A percentile compares a stretch with the other conserved stretches of the same genome.
phyloP scores from a whole-genome alignment of 768 basidiomycete genomes.

The Mycena galopus region DNA sequence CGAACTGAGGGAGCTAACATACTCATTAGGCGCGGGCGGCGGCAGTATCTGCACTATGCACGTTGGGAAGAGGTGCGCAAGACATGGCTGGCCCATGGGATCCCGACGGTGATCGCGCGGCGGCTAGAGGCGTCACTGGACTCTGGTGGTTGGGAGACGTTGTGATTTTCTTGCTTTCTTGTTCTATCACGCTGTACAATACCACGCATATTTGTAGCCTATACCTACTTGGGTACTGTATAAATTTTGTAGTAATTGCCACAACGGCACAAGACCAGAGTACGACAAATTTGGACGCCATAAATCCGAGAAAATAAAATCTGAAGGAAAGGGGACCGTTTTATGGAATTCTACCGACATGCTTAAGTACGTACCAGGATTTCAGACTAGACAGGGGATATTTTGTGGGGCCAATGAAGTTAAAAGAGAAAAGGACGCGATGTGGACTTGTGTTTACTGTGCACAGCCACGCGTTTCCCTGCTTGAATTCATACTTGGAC shows the following conservation, averaged over 20 bases:
- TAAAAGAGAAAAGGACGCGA: too few species aligned
- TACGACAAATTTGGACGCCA: too few species aligned
- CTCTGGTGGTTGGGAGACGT: conserved; percentile 93
- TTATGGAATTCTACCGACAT: too few species aligned
- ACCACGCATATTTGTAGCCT: conserved; percentile 18
- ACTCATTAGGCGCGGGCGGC: conserved; percentile 78
- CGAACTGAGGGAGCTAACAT: background rate
- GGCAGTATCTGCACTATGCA: conserved; percentile 87
- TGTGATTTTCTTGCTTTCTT: conserved; percentile 54
- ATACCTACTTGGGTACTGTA: conserved; percentile 3
- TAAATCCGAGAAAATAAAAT: too few species aligned
- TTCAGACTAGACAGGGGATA: too few species aligned
- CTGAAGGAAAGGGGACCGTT: too few species aligned
- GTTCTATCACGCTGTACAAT: conserved; percentile 16
- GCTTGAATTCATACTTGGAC: conserved; percentile 2
- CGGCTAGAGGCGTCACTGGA: conserved; percentile 90
- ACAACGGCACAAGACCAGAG: too few species aligned
- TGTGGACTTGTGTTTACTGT: conserved; percentile 8
- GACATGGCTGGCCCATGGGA: conserved; percentile 90
- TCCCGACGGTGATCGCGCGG: conserved; percentile 91
- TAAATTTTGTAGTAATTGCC: conserved; percentile 7
- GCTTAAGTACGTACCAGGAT: too few species aligned
- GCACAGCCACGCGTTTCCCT: background rate
- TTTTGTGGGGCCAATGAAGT: too few species aligned
- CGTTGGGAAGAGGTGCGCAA: conserved; percentile 94